phyloP scores from a whole-genome alignment of 805 yeast genomes.

The Cyberlindnera euphorbiae region DNA sequence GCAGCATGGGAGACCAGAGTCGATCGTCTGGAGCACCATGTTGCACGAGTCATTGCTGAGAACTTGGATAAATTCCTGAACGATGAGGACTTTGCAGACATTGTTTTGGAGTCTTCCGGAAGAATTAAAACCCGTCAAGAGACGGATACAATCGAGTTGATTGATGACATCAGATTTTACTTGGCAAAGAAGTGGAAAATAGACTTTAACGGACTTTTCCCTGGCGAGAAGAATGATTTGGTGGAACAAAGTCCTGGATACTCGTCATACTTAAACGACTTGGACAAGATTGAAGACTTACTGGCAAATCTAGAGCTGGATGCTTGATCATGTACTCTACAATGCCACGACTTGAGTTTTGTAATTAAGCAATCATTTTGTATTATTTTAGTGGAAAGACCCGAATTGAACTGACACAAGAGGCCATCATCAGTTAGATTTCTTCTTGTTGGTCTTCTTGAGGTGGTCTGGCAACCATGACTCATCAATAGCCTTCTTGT shows the following conservation, averaged over 20 bases:
- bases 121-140: conserved; percentile 60
- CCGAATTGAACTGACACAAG: too few relatives aligned
- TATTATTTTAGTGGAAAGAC: too few relatives aligned
- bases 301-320: conserved; percentile 36
- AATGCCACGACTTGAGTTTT: background rate
- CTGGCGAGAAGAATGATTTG: conserved; percentile 20
- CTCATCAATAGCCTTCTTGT: conserved; percentile 35
- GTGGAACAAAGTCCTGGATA: conserved; percentile 21
- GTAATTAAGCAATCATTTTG: too few relatives aligned
- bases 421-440: conserved; percentile 14
- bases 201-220: conserved; percentile 30
- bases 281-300: conserved; percentile 36
- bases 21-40: conserved; percentile 59
- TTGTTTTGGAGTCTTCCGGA: conserved; percentile 44
- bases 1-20: conserved; percentile 66
- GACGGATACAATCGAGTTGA: conserved; percentile 73
- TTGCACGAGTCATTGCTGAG: conserved; percentile 54
- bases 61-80: conserved; percentile 35
- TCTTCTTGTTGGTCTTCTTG: conserved; percentile 29
- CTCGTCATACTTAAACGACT: conserved; percentile 27
- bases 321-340: conserved; percentile 27
- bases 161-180: conserved; percentile 73
- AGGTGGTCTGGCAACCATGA: conserved; percentile 61
- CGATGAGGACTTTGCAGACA: conserved; percentile 34
- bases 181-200: conserved; percentile 31